Evolutionary conservation across 768 basidiomycete species (phyloP), one percentile per base, ranked within the genome.

Genomic region (Crassisporium funariophilum): DNA sequence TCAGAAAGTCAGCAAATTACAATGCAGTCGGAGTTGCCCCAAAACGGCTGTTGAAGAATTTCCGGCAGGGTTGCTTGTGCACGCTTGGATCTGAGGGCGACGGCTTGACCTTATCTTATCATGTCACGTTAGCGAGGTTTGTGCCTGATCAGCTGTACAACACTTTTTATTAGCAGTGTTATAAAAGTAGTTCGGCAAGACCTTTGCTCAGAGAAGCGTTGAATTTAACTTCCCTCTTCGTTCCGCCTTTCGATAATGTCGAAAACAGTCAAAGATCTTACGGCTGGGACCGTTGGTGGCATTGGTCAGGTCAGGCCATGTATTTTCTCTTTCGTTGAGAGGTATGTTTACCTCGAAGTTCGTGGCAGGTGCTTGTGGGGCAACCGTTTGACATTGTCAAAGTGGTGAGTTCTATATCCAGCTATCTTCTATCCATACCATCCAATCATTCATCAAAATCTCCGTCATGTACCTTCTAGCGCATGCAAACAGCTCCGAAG

Each of bases 321-420:
- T 35, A 7, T 24, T 33, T 22, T 24, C 47, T 15, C 36, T 44
- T 29, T 44, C 25, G 42, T 19, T 35, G 36, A 20, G 39, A 33
- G 21, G 51, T 53, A 43, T 51, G 40, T 55, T 53, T 38, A 60
- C 52, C 55, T 47, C 49, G 52, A 35, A 35, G 17, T 27, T 45
- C 44, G 44, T 27, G 44, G 16, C 43, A 91, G 88, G 88, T 92
- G 49, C 75, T 93, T 36, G 91, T 93, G 37, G 92, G 91, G 38
- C 91, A 95, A 66, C 94, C 94, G 10, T 98, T 98, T 67, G 94
- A 98, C 67, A 94, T 95, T 54, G 90, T 94, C 71, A 97, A 97
- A 85, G 91, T 94, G 71, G 91, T 92, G 62, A 63, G 88, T 81
- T 52, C 37, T 36, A 29, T 47, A 40, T 35, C n/a, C n/a, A n/a